phyloP scores from a whole-genome alignment of 1,284 basidiomycete genomes.

The Leccinum pallidistipes region DNA sequence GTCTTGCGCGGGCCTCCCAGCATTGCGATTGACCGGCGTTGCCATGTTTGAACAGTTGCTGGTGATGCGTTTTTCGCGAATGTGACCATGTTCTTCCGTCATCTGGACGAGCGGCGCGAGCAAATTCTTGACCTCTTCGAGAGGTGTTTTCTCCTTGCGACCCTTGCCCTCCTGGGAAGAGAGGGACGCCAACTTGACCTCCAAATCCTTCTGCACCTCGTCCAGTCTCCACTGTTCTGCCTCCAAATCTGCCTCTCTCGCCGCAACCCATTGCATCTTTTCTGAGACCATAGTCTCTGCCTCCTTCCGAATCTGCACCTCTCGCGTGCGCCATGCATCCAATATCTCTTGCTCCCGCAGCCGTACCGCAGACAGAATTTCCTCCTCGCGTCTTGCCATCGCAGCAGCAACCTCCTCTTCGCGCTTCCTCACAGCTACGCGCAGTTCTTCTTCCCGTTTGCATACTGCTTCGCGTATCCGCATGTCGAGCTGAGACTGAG shows the following conservation, averaged over 20 bases:
- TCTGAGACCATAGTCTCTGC: constrained; percentile 52
- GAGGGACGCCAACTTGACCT: constrained; percentile 43
- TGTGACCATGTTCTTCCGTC: constrained; percentile 30
- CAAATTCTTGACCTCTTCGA: constrained; percentile 74
- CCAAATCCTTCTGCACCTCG: constrained; percentile 44
- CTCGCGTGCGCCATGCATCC: constrained; percentile 58
- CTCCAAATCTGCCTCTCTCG: constrained; percentile 52
- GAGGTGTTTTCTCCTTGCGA: constrained; percentile 55
- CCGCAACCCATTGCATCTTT: constrained; percentile 51
- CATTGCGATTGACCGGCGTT: constrained; percentile 41
- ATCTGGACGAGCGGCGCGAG: constrained; percentile 52
- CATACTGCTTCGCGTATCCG: constrained; percentile 61
- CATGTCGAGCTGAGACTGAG: constrained; percentile 46
- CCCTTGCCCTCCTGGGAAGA: constrained; percentile 44
- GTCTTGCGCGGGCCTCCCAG: constrained; percentile 33
- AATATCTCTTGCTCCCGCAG: constrained; percentile 68
- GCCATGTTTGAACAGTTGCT: constrained; percentile 26
- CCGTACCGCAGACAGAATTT: constrained; percentile 69
- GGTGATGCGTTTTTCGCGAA: constrained; percentile 31
- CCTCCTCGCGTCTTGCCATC: constrained; percentile 66
- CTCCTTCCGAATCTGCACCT: constrained; percentile 54
- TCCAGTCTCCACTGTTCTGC: constrained; percentile 53
- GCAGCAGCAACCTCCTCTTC: constrained; percentile 70
- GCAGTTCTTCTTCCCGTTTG: constrained; percentile 59
- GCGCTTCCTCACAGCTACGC: constrained; percentile 60